Evolutionary conservation across 2,329 filamentous ascomycete species (phyloP).

Genomic region (Cordyceps pruinosa): DNA sequence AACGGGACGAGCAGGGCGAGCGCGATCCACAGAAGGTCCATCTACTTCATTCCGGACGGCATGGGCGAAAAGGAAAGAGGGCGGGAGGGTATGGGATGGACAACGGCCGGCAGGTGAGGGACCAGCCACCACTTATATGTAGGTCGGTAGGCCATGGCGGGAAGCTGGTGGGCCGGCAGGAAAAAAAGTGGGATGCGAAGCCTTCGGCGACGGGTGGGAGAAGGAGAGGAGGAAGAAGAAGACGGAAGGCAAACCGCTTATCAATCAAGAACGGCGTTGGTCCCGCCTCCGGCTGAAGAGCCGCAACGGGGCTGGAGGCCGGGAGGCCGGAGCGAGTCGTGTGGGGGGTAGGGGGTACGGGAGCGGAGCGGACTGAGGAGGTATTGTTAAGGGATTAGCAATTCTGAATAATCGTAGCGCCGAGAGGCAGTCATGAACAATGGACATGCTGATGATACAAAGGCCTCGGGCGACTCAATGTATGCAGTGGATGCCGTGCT

Average conservation of each 20-base stretch:
- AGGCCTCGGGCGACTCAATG: no score
- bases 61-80: neutral
- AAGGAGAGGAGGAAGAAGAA: neutral
- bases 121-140: neutral
- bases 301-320: no score
- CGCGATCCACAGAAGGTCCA: conserved; percentile 5
- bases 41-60: neutral
- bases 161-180: no score
- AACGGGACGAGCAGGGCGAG: neutral
- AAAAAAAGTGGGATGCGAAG: neutral
- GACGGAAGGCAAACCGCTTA: neutral
- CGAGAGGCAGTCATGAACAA: no score
- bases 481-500: no score
- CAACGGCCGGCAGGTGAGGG: no score
- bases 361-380: neutral
- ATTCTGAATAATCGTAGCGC: neutral
- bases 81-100: neutral
- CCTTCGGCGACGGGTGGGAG: neutral
- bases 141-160: neutral
- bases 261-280: no score
- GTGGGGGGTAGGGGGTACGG: no score
- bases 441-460: no score
- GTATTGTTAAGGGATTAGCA: neutral
- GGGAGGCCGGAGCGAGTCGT: no score
- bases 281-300: no score